A percentile compares a stretch with the other conserved stretches of the same genome.
These are phyloP conservation scores for Juncus inflexus DNA, from an alignment of 176 grass and related monocot species.

Conservation along the genomic window DNA sequence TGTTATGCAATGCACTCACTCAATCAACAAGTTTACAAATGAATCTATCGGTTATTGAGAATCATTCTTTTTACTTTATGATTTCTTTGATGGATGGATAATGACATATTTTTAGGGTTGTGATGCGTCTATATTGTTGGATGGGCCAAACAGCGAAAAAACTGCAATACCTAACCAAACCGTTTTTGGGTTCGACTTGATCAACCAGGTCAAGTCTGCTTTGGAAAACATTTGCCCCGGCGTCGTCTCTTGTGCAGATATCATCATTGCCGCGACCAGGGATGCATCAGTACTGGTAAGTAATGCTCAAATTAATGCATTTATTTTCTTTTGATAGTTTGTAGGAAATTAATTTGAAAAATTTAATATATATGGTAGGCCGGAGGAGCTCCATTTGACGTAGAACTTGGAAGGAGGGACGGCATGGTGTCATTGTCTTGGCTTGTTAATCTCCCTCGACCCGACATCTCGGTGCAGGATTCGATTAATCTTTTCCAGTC, in stretches of 20 bases:
- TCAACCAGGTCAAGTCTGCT: constrained; percentile 28
- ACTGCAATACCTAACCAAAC: constrained; percentile 37
- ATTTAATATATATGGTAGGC: neutral
- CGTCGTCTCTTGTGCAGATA: constrained; percentile 51
- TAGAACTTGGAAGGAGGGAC: constrained; percentile 34
- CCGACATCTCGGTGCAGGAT: constrained; percentile 14
- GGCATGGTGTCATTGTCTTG: constrained; percentile 18
- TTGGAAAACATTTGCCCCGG: constrained; percentile 36
- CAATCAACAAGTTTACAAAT: neutral
- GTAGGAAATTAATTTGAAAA: too few species aligned
- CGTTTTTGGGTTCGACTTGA: constrained; percentile 38
- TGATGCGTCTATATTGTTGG: constrained; percentile 51
- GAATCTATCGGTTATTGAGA: too few species aligned
- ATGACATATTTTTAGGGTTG: constrained; percentile 31
- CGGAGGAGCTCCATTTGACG: constrained; percentile 32
- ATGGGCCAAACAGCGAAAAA: constrained; percentile 27
- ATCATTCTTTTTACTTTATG: too few species aligned
- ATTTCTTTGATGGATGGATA: neutral
- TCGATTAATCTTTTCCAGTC: constrained; percentile 29
- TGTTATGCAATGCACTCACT: neutral
- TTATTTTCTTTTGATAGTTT: too few species aligned
- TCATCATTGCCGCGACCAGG: constrained; percentile 41
- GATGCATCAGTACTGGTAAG: constrained; percentile 28
- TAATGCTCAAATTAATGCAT: too few species aligned
- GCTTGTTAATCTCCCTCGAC: constrained; percentile 33